A percentile compares a stretch with the other conserved stretches of the same genome.
Conservation (phyloP, 106 monocot species). For the Apostasia shenzhenica region DNA sequence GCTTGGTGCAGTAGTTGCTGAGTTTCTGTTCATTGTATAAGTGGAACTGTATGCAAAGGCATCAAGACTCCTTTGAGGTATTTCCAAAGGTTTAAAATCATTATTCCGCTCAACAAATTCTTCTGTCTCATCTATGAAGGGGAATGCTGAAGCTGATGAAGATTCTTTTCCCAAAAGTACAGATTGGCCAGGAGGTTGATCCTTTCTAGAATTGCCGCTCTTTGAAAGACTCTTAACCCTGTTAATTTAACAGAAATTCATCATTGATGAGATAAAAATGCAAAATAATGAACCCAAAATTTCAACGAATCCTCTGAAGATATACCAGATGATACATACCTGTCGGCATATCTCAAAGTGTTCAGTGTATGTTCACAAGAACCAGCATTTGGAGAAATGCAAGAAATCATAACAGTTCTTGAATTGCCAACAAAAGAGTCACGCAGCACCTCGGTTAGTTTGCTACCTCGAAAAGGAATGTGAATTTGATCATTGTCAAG, state of each 20-base stretch:
- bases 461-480: conserved; percentile 89
- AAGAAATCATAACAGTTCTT: conserved; percentile 92
- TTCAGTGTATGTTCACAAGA: conserved; percentile 95
- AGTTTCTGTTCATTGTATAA: conserved; percentile 25
- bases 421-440: conserved; percentile 92
- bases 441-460: conserved; percentile 89
- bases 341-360: conserved; percentile 96
- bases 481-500: conserved; percentile 92
- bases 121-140: conserved; percentile 22
- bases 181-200: conserved; percentile 23
- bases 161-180: conserved; percentile 34
- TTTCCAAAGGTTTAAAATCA: conserved; percentile 21
- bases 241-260: neutral
- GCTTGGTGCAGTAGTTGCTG: conserved; percentile 11
- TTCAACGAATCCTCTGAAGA: neutral
- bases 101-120: conserved; percentile 25
- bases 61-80: conserved; percentile 22
- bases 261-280: neutral
- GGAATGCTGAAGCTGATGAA: conserved; percentile 26
- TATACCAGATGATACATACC: conserved; percentile 29
- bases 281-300: neutral
- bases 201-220: conserved; percentile 57
- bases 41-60: conserved; percentile 22
- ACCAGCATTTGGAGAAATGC: conserved; percentile 76
- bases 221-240: conserved; percentile 70